Percentiles rank a stretch among this genome's conserved stretches.
Evolutionary conservation across 2,329 filamentous ascomycete genomes (phyloP).

Genomic region (Pezicula neosporulosa): DNA sequence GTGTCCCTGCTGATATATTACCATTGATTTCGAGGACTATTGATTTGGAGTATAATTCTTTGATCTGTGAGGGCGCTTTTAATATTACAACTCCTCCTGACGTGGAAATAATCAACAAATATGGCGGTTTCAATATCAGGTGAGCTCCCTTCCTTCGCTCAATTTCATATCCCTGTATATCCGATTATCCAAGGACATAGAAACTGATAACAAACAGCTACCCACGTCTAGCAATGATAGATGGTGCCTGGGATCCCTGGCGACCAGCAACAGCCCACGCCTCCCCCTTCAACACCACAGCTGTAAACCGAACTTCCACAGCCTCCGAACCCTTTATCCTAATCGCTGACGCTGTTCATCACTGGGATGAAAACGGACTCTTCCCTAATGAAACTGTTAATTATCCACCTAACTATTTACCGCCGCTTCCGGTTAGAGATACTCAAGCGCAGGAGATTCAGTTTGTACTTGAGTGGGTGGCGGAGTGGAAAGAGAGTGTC

Average conservation of each 20-base stretch:
- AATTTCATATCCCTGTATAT: background rate
- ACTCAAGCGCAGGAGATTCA: conserved; percentile 54
- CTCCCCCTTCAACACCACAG: conserved; percentile 39
- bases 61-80: conserved; percentile 65
- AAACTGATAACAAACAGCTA: conserved; percentile 41
- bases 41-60: conserved; percentile 57
- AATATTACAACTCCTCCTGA: conserved; percentile 64
- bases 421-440: conserved; percentile 54
- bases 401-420: conserved; percentile 37
- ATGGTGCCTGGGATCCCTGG: conserved; percentile 80
- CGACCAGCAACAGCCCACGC: conserved; percentile 69
- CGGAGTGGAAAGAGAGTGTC: conserved; percentile 44
- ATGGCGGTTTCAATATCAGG: conserved; percentile 66
- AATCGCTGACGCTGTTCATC: conserved; percentile 72
- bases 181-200: background rate
- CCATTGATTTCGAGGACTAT: conserved; percentile 71
- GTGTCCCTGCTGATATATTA: conserved; percentile 58
- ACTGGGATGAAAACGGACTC: conserved; percentile 75
- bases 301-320: conserved; percentile 55
- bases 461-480: conserved; percentile 66
- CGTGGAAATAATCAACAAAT: conserved; percentile 67
- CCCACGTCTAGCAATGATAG: conserved; percentile 71
- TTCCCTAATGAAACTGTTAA: conserved; percentile 54
- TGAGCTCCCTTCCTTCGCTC: background rate
- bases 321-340: conserved; percentile 67